A percentile compares a stretch with the other conserved stretches of the same genome.
Conservation (phyloP, 768 basidiomycete species). For the Lyophyllum semitale region DNA sequence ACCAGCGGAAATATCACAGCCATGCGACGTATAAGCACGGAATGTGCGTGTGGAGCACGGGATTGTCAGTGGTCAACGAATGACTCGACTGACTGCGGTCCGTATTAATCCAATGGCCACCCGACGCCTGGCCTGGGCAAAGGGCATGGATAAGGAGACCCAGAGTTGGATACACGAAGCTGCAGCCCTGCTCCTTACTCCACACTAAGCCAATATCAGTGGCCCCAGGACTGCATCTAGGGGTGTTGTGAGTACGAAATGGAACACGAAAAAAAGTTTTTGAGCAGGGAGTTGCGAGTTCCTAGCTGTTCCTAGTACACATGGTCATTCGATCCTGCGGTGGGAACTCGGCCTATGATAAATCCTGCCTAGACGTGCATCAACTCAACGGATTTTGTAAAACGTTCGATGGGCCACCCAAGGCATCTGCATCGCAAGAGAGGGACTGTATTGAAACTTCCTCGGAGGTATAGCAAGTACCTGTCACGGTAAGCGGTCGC, state of each 20-base stretch:
- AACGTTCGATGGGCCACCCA: too few relatives aligned
- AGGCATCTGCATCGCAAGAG: too few relatives aligned
- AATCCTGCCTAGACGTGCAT: too few relatives aligned
- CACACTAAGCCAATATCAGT: not conserved
- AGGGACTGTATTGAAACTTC: too few relatives aligned
- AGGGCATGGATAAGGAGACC: not conserved
- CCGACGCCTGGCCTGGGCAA: slow-evolving; percentile 4
- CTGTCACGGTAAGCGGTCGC: not conserved
- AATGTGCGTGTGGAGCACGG: not conserved
- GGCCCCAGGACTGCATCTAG: not conserved
- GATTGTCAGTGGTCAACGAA: not conserved
- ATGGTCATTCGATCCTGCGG: too few relatives aligned
- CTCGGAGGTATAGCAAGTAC: not conserved
- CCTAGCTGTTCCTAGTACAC: too few relatives aligned
- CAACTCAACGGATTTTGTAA: too few relatives aligned
- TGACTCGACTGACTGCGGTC: not conserved
- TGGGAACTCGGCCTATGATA: too few relatives aligned
- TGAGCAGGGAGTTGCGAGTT: too few relatives aligned
- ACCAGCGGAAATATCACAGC: not conserved
- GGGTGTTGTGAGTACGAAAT: not conserved
- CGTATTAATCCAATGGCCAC: not conserved
- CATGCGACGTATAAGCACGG: not conserved
- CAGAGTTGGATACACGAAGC: not conserved
- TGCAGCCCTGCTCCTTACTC: not conserved
- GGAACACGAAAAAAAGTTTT: too few relatives aligned